A percentile compares a stretch with the other conserved stretches of the same genome.
These are phyloP conservation scores for Clarireedia hainanense DNA, from an alignment of 2,329 filamentous ascomycete genomes.

Conservation along the genomic window DNA sequence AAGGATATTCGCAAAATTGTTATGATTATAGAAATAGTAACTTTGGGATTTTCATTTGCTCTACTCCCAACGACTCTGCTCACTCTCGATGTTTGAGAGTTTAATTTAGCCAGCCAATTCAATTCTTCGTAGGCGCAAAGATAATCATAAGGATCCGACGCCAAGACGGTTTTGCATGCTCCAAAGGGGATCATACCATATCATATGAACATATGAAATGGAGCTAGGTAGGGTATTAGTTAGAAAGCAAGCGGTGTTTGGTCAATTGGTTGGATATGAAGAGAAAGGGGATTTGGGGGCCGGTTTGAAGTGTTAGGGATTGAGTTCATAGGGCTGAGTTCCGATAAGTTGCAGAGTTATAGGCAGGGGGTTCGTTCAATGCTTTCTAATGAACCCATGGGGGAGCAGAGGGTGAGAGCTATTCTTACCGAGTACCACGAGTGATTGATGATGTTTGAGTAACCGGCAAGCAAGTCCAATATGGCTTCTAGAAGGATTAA, in stretches of 20 bases:
- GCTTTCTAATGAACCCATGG: background rate
- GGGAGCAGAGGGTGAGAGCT: background rate
- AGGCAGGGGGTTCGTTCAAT: background rate
- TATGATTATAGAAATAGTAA: background rate
- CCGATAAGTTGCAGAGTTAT: background rate
- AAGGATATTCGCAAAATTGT: background rate
- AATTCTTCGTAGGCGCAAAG: background rate
- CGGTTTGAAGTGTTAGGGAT: background rate
- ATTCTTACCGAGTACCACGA: no score
- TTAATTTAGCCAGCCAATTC: background rate
- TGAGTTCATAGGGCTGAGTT: slow-evolving; percentile 9
- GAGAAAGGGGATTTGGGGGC: background rate
- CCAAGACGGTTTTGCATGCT: background rate
- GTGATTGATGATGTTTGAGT: no score
- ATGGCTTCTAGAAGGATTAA: background rate
- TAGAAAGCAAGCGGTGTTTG: background rate
- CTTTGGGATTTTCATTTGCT: no score
- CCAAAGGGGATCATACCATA: no score
- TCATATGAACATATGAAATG: no score
- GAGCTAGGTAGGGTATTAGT: background rate
- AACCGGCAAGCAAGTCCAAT: background rate
- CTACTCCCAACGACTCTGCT: background rate
- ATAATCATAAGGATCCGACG: background rate
- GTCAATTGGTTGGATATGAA: background rate
- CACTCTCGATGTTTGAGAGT: background rate